These are phyloP conservation scores for Nannizziopsis arthrosporioides DNA, from an alignment of 2,329 filamentous ascomycete species.

Conservation along the genomic window DNA sequence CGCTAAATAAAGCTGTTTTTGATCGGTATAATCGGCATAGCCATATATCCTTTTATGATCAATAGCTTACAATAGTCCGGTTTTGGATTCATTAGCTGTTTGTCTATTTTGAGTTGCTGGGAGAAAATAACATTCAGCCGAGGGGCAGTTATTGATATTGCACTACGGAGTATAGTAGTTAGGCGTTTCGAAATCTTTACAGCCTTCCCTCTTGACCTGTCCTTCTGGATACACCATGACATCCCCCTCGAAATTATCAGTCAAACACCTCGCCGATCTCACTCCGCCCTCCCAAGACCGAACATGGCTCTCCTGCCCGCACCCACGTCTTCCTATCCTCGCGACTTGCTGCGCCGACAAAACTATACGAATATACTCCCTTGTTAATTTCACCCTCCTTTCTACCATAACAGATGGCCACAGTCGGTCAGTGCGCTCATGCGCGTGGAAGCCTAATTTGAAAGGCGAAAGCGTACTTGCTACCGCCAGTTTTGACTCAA, in stretches of 20 bases:
- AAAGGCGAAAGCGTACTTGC: slow-evolving; percentile 63
- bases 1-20: too few relatives aligned
- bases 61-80: too few relatives aligned
- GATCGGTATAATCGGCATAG: too few relatives aligned
- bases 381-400: slow-evolving; percentile 66
- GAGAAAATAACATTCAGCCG: too few relatives aligned
- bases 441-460: slow-evolving; percentile 71
- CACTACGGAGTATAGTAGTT: too few relatives aligned
- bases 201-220: neutral
- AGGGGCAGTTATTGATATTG: too few relatives aligned
- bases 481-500: slow-evolving; percentile 87
- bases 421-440: slow-evolving; percentile 73
- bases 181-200: too few relatives aligned
- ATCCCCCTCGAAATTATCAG: neutral
- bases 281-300: slow-evolving; percentile 46
- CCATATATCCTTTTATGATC: too few relatives aligned
- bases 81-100: too few relatives aligned
- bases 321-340: slow-evolving; percentile 75
- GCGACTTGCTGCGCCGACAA: slow-evolving; percentile 82
- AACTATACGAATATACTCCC: slow-evolving; percentile 77
- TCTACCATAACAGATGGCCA: slow-evolving; percentile 76
- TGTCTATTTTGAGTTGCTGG: too few relatives aligned
- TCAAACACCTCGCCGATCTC: slow-evolving; percentile 38
- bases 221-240: neutral
- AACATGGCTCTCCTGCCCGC: slow-evolving; percentile 74